These are phyloP conservation scores for Aspergillus sclerotialis DNA, from an alignment of 2,329 filamentous ascomycete species.

Conservation along the genomic window DNA sequence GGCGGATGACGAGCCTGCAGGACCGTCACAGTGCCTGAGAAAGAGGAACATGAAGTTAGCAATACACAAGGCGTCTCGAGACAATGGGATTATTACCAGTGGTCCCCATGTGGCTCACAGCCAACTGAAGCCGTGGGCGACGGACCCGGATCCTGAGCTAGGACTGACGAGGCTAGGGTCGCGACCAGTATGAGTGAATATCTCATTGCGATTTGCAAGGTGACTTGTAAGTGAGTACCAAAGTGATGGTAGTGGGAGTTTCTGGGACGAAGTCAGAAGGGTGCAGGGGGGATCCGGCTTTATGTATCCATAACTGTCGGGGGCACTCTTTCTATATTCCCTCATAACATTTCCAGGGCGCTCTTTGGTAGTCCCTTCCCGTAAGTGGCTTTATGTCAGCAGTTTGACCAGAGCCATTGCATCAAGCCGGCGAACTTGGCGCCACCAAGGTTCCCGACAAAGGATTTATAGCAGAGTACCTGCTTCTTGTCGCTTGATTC, in stretches of 20 bases:
- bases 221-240: too few relatives aligned
- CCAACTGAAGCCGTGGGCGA: constrained; percentile 24
- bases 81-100: constrained; percentile 12
- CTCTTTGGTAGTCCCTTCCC: too few relatives aligned
- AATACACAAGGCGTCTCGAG: too few relatives aligned
- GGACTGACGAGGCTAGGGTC: constrained; percentile 11
- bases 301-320: too few relatives aligned
- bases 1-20: constrained; percentile 10
- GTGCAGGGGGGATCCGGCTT: too few relatives aligned
- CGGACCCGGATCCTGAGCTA: constrained; percentile 18
- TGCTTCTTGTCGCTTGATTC: too few relatives aligned
- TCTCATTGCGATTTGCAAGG: constrained; percentile 10
- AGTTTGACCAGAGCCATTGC: constrained; percentile 1
- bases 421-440: background rate
- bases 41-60: too few relatives aligned
- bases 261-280: too few relatives aligned
- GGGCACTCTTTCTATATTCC: too few relatives aligned
- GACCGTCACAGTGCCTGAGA: constrained; percentile 27
- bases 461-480: too few relatives aligned
- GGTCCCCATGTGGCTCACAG: constrained; percentile 20
- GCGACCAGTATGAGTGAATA: constrained; percentile 11
- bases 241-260: too few relatives aligned
- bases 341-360: too few relatives aligned
- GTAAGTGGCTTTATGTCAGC: background rate
- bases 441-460: constrained; percentile 12